These are phyloP conservation scores for Cryptosporidium sp. DNA, from an alignment of 169 alveolate genomes.

Conservation along the genomic window DNA sequence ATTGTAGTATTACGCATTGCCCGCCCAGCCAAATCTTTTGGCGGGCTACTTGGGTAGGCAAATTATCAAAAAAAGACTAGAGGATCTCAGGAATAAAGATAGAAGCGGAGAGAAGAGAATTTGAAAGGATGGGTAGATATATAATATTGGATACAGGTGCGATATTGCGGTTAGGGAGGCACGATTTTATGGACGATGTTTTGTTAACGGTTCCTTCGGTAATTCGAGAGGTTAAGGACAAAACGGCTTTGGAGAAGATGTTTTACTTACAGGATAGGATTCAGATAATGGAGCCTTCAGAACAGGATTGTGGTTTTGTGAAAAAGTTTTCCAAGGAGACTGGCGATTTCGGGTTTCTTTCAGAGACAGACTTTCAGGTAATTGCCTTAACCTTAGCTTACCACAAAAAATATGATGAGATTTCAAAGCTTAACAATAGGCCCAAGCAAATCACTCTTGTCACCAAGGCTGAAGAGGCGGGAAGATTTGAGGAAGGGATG, in stretches of 20 bases:
- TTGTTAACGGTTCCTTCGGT: constrained; percentile 67
- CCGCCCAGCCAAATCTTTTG: not conserved
- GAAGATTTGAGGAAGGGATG: not conserved
- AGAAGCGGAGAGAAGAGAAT: constrained; percentile 12
- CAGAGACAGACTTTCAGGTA: constrained; percentile 86
- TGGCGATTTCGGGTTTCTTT: constrained; percentile 87
- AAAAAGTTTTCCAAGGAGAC: constrained; percentile 87
- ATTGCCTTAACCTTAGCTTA: constrained; percentile 87
- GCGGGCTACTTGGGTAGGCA: constrained; percentile 1
- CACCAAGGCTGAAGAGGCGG: constrained; percentile 57
- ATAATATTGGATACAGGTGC: constrained; percentile 71
- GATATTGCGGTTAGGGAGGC: constrained; percentile 32
- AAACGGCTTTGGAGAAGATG: constrained; percentile 33
- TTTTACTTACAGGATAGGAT: constrained; percentile 34
- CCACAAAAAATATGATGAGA: constrained; percentile 85
- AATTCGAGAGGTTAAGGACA: constrained; percentile 36
- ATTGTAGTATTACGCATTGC: not conserved
- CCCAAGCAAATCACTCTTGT: constrained; percentile 76
- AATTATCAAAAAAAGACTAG: constrained; percentile 33
- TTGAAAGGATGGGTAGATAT: constrained; percentile 28
- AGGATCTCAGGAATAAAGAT: constrained; percentile 19
- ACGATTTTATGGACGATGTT: constrained; percentile 45
- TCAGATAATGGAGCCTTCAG: constrained; percentile 81
- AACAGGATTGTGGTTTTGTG: constrained; percentile 83
- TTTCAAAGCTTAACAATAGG: constrained; percentile 77